Conservation (phyloP, 108 stramenopile species). For the Licmophora abbreviata region DNA sequence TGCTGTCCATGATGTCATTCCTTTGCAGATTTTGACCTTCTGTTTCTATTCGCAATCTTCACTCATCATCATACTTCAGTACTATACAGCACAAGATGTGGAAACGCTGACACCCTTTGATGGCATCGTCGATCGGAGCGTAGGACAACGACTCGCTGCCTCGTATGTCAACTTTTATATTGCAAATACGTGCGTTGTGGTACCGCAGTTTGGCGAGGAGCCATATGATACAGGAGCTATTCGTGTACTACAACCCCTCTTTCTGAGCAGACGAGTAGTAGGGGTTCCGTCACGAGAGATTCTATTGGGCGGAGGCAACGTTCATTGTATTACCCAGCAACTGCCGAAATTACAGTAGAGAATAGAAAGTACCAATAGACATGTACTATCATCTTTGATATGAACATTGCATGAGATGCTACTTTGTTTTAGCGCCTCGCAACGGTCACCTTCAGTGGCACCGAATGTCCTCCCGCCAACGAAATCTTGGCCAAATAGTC, state of each 20-base stretch:
- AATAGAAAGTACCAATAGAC: too few relatives aligned
- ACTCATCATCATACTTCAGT: neutral
- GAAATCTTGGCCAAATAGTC: conserved; percentile 69
- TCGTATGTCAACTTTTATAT: conserved; percentile 82
- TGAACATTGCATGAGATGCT: too few relatives aligned
- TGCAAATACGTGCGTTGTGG: conserved; percentile 51
- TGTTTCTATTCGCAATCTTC: neutral
- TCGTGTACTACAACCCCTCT: conserved; percentile 29
- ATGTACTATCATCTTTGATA: too few relatives aligned
- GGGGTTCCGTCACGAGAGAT: conserved; percentile 55
- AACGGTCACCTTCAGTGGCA: too few relatives aligned
- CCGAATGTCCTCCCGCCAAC: too few relatives aligned
- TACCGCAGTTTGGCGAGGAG: conserved; percentile 45
- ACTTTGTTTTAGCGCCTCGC: too few relatives aligned
- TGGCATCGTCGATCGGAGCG: conserved; percentile 8
- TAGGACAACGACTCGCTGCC: conserved; percentile 42
- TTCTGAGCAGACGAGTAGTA: conserved; percentile 48
- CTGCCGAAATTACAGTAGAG: too few relatives aligned
- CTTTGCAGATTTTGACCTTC: neutral
- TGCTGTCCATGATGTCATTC: neutral
- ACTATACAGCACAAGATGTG: conserved; percentile 38
- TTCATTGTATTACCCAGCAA: conserved; percentile 84
- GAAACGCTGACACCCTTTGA: conserved; percentile 3
- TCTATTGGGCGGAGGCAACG: conserved; percentile 77
- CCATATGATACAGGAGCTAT: conserved; percentile 35